Evolutionary conservation across 2,329 filamentous ascomycete species (phyloP), one percentile per base, ranked within the genome.

Genomic region (Penicillium polonicum): DNA sequence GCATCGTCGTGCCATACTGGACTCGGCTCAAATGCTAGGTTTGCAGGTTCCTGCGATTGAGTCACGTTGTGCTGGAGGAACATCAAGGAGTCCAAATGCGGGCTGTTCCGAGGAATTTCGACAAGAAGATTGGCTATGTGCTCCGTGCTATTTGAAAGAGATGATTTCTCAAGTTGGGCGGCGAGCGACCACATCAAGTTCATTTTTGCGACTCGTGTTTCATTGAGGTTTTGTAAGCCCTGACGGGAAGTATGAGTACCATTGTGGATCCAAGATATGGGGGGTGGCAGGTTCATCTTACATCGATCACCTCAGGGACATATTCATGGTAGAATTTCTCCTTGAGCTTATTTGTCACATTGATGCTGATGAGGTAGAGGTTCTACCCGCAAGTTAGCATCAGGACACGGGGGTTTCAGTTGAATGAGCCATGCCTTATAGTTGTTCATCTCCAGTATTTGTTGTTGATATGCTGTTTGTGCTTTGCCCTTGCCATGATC

Each of bases 251-350:
- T 33, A 58, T 64, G 29, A 65, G 50, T 36, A 45, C 21, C 15
- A 25, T 39, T n/a, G 6, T n/a, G 4, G 17, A 15, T 38, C 15
- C 21, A 4, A 9, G 9, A 17, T 23, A 15, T 7, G 10, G 43
- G 38, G 31, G 33, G 7, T 5, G 21, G 27, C 7, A 8, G 25
- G 8, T 33, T 25, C 41, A 21, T 65, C 80, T 76, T 76, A 92
- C 92, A 77, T 97, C 91, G 72, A 99, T 83, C 58, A 97, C 79
- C 71, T 97, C 94, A 9, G 94, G 94, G 21, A 99, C 83, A 74
- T 97, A 97, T 74, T 97, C 92, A 72, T 97, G 89, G 71, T 96
- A 99, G 79, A 97, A 97, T 71, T 88, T 91, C 72, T 97, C 92
- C 79, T 97, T 99, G 70, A 96, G 88, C 79, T 94, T 96, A 77